Percentiles rank a stretch among this genome's conserved stretches.
Conservation (phyloP, 345 rosid genomes). For the Anastatica hierochuntica region DNA sequence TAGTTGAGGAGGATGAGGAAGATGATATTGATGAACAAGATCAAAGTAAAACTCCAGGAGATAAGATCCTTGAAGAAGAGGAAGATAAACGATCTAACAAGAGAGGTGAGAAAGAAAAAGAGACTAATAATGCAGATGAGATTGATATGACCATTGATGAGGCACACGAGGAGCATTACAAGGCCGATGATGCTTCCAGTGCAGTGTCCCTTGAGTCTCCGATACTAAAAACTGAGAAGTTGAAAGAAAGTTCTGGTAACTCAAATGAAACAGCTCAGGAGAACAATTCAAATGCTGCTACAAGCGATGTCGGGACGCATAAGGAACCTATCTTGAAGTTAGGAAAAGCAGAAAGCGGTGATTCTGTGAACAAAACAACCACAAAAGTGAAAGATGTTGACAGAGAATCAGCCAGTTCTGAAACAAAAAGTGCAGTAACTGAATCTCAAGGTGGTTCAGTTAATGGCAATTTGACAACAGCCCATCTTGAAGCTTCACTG, state of each 20-base stretch:
- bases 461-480: slow-evolving; percentile 15
- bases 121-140: slow-evolving; percentile 31
- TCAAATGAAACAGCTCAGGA: slow-evolving; percentile 25
- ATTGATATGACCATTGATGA: slow-evolving; percentile 35
- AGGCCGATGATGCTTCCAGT: slow-evolving; percentile 94
- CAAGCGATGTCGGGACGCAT: slow-evolving; percentile 17
- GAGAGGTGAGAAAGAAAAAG: slow-evolving; percentile 27
- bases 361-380: slow-evolving; percentile 11
- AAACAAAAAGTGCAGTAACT: slow-evolving; percentile 13
- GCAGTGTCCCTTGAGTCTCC: slow-evolving; percentile 75
- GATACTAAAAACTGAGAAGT: slow-evolving; percentile 25
- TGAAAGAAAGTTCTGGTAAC: slow-evolving; percentile 31
- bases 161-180: slow-evolving; percentile 79
- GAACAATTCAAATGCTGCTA: slow-evolving; percentile 12
- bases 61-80: no score
- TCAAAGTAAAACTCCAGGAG: no score
- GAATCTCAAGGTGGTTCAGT: slow-evolving; percentile 27
- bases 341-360: slow-evolving; percentile 23
- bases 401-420: slow-evolving; percentile 10
- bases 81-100: no score
- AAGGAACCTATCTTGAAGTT: slow-evolving; percentile 23
- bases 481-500: slow-evolving; percentile 17
- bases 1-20: slow-evolving; percentile 33
- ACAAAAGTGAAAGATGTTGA: slow-evolving; percentile 26
- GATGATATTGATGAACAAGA: slow-evolving; percentile 31